A percentile compares a stretch with the other conserved stretches of the same genome.
Conservation (phyloP, 2,329 filamentous ascomycete genomes). For the Cercospora sojina region DNA sequence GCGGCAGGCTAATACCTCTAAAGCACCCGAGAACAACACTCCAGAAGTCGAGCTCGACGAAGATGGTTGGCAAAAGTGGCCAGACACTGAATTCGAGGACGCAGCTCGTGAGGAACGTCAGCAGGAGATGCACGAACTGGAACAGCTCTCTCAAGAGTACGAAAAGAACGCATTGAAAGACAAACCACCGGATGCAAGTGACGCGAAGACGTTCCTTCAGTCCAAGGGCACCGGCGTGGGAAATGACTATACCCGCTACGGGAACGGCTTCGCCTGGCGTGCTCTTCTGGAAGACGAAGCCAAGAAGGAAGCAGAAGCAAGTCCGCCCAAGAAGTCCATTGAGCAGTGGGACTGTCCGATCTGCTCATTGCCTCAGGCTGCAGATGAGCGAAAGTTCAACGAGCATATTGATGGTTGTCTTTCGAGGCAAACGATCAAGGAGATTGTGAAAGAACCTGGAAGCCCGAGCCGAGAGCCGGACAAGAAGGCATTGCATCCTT, state of each 20-base stretch:
- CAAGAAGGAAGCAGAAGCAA: conserved; percentile 34
- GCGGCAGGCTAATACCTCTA: conserved; percentile 34
- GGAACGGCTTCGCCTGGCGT: conserved; percentile 38
- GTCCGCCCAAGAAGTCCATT: conserved; percentile 12
- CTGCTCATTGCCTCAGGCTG: conserved; percentile 71
- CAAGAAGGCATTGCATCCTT: conserved; percentile 13
- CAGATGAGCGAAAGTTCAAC: conserved; percentile 78
- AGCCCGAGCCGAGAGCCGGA: conserved; percentile 9
- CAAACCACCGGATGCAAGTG: conserved; percentile 17
- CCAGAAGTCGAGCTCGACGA: conserved; percentile 43
- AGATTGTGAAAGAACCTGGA: conserved; percentile 63
- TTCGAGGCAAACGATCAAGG: conserved; percentile 79
- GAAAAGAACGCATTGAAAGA: conserved; percentile 31
- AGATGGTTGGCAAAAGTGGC: conserved; percentile 66
- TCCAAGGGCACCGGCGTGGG: conserved; percentile 13
- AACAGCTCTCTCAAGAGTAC: conserved; percentile 61
- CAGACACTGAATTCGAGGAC: conserved; percentile 65
- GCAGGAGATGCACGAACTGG: conserved; percentile 61
- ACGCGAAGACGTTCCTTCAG: conserved; percentile 12
- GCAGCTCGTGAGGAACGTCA: conserved; percentile 60
- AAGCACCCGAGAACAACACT: conserved; percentile 34
- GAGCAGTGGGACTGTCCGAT: conserved; percentile 83
- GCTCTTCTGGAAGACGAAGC: conserved; percentile 35
- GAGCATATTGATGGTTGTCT: conserved; percentile 90
- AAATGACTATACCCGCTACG: conserved; percentile 35